Conservation (phyloP, 345 rosid genomes). For the Jatropha curcas region DNA sequence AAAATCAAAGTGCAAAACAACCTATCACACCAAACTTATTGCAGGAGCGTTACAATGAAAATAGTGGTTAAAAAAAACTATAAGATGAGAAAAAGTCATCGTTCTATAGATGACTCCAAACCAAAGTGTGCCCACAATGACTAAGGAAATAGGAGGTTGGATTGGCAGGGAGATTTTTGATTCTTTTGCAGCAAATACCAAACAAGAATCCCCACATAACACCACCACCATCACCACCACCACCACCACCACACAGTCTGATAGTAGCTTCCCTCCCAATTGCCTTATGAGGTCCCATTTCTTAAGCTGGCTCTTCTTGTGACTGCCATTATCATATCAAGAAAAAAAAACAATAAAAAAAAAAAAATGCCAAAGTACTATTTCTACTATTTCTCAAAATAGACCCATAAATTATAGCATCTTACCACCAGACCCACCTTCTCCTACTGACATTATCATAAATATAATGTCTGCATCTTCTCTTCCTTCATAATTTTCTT, state of each 20-base stretch:
- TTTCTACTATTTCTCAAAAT: background rate
- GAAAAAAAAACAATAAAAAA: background rate
- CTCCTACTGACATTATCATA: constrained; percentile 32
- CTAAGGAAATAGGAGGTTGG: constrained; percentile 20
- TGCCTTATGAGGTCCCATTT: constrained; percentile 2
- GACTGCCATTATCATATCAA: constrained; percentile 31
- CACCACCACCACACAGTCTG: constrained; percentile 10
- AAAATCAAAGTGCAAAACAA: no score
- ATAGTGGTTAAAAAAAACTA: background rate
- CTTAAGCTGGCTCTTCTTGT: constrained; percentile 28
- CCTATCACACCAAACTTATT: no score
- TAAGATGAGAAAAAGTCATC: background rate
- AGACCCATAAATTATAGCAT: constrained; percentile 29
- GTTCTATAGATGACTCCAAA: constrained; percentile 19
- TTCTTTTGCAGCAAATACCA: constrained; percentile 33
- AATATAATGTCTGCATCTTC: constrained; percentile 24
- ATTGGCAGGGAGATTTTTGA: constrained; percentile 32
- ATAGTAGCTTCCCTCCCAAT: constrained; percentile 25
- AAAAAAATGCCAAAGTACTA: constrained; percentile 22
- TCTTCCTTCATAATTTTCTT: constrained; percentile 16
- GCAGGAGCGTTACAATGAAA: no score
- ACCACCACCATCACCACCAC: background rate
- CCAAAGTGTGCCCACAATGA: constrained; percentile 41
- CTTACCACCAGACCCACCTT: constrained; percentile 25
- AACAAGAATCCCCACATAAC: constrained; percentile 16